These are phyloP conservation scores for Spergularia bocconei DNA, from an alignment of 148 eudicot species.

Conservation along the genomic window DNA sequence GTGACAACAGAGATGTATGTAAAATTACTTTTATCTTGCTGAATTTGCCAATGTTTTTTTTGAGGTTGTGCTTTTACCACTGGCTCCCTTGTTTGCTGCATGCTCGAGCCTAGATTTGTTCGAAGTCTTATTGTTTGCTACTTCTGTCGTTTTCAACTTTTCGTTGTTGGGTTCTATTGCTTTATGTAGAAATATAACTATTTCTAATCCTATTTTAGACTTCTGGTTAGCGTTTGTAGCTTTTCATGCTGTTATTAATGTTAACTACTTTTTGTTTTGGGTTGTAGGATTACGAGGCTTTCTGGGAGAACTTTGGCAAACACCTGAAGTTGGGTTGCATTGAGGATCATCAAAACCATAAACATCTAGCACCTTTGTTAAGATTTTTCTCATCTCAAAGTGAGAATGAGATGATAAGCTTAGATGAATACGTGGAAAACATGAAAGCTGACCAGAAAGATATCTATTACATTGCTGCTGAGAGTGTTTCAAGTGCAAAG, in stretches of 20 bases:
- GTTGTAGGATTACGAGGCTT: slow-evolving; percentile 74
- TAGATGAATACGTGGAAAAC: slow-evolving; percentile 90
- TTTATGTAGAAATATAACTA: not conserved
- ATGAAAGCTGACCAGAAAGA: slow-evolving; percentile 95
- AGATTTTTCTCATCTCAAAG: slow-evolving; percentile 92
- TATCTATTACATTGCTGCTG: slow-evolving; percentile 85
- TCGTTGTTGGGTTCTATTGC: not conserved
- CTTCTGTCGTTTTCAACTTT: not conserved
- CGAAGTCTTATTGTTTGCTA: not conserved
- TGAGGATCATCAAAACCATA: slow-evolving; percentile 90
- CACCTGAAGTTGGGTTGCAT: slow-evolving; percentile 89
- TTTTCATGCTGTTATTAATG: slow-evolving; percentile 3
- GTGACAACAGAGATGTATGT: slow-evolving; percentile 82
- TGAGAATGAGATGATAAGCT: slow-evolving; percentile 79
- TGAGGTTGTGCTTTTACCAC: not conserved
- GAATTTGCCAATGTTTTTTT: not conserved
- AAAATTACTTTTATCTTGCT: not conserved
- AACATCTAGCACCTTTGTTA: slow-evolving; percentile 89
- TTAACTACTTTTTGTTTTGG: not conserved
- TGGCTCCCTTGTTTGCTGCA: not conserved
- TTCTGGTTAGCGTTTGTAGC: not conserved
- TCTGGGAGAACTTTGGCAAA: slow-evolving; percentile 96
- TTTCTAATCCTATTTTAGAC: not conserved
- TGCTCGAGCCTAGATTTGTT: not conserved
- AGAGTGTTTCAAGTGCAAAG: slow-evolving; percentile 88